Evolutionary conservation across 2,329 filamentous ascomycete species (phyloP).

Genomic region (Scedosporium minutisporum): DNA sequence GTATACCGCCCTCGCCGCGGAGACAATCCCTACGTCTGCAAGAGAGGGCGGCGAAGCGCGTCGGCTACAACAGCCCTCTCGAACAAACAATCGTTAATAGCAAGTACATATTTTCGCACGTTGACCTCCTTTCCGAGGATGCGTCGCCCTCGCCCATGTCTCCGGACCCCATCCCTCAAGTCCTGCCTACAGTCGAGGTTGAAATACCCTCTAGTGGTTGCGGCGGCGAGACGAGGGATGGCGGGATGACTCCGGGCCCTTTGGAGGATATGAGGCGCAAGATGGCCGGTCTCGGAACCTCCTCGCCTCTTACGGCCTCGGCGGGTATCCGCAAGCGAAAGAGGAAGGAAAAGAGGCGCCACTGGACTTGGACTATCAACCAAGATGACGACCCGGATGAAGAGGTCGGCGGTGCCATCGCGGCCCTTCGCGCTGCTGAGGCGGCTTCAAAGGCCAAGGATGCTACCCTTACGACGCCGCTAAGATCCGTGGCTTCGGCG

Average conservation of each 20-base stretch:
- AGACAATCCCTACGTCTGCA: slow-evolving; percentile 44
- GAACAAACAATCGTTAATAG: slow-evolving; percentile 55
- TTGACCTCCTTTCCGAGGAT: slow-evolving; percentile 52
- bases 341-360: slow-evolving; percentile 49
- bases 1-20: slow-evolving; percentile 41
- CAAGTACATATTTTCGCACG: slow-evolving; percentile 52
- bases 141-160: slow-evolving; percentile 31
- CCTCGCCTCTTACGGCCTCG: slow-evolving; percentile 30
- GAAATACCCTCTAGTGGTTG: slow-evolving; percentile 38
- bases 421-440: slow-evolving; percentile 27
- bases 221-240: slow-evolving; percentile 47
- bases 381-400: slow-evolving; percentile 35
- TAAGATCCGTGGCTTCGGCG: slow-evolving; percentile 8
- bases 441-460: slow-evolving; percentile 13
- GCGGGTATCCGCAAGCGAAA: slow-evolving; percentile 44
- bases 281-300: slow-evolving; percentile 38
- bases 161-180: slow-evolving; percentile 12
- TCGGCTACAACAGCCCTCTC: slow-evolving; percentile 53
- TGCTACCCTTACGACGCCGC: slow-evolving; percentile 10
- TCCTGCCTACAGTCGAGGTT: slow-evolving; percentile 36
- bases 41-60: slow-evolving; percentile 44
- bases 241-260: slow-evolving; percentile 52
- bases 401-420: slow-evolving; percentile 31
- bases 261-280: slow-evolving; percentile 54
- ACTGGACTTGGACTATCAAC: slow-evolving; percentile 59